phyloP scores from a whole-genome alignment of 2,329 filamentous ascomycete species.

The Talaromyces pinophilus region DNA sequence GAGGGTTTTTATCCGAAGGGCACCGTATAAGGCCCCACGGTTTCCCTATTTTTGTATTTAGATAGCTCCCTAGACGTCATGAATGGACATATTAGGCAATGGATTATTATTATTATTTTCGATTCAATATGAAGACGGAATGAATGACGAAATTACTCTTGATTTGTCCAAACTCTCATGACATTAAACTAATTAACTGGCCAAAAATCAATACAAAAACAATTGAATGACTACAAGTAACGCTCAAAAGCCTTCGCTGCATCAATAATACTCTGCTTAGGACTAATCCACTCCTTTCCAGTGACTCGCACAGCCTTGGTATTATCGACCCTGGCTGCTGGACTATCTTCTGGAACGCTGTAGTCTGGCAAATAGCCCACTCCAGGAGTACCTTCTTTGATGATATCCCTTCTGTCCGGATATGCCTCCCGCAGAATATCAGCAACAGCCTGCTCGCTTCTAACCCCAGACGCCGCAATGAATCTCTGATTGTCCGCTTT shows the following conservation, averaged over 20 bases:
- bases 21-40: too few relatives aligned
- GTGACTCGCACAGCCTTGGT: not conserved
- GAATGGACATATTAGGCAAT: too few relatives aligned
- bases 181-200: too few relatives aligned
- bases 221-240: not conserved
- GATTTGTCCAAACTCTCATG: not conserved
- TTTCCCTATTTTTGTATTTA: too few relatives aligned
- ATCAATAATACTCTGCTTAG: not conserved
- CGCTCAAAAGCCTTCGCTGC: constrained; percentile 4
- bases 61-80: too few relatives aligned
- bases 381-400: constrained; percentile 2
- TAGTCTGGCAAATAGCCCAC: constrained; percentile 10
- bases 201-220: not conserved
- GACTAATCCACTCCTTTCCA: not conserved
- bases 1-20: too few relatives aligned
- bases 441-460: not conserved
- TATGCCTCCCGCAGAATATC: not conserved
- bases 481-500: not conserved
- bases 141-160: not conserved
- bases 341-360: not conserved
- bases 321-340: not conserved
- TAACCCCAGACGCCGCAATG: not conserved
- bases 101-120: too few relatives aligned
- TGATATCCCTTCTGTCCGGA: constrained; percentile 1
- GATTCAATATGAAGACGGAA: too few relatives aligned